Percentiles rank a stretch among this genome's conserved stretches.
Evolutionary conservation across 1,284 basidiomycete species (phyloP).

Genomic region (Sanguinoderma infundibulare): DNA sequence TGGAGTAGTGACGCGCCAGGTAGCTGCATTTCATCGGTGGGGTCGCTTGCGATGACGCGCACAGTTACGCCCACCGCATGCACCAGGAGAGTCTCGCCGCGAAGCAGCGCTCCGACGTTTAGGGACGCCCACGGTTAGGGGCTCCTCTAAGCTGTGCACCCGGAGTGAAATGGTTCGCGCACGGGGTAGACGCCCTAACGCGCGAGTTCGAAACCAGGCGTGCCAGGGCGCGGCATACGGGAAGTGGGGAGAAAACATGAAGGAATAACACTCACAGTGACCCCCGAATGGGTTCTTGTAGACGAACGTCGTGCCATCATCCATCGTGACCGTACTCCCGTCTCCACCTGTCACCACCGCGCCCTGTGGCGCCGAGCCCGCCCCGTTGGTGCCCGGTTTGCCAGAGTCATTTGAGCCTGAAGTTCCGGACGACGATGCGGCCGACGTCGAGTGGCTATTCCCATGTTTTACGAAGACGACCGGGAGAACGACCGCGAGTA

Average conservation of each 20-base stretch:
- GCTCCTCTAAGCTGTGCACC: too few species aligned
- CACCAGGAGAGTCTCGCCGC: background rate
- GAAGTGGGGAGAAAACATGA: background rate
- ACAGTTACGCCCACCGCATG: background rate
- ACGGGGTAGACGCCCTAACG: background rate
- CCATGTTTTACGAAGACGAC: constrained; percentile 48
- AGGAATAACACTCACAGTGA: constrained; percentile 54
- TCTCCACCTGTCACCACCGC: constrained; percentile 54
- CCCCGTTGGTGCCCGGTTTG: constrained; percentile 17
- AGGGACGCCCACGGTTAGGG: background rate
- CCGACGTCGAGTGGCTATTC: constrained; percentile 23
- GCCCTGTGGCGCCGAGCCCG: constrained; percentile 8
- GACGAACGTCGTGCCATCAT: constrained; percentile 66
- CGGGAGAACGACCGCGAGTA: constrained; percentile 45
- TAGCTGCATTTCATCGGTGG: background rate
- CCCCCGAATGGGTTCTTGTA: constrained; percentile 78
- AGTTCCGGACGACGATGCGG: constrained; percentile 12
- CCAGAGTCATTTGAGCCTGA: constrained; percentile 11
- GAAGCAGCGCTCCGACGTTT: background rate
- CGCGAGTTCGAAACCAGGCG: background rate
- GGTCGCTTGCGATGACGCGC: background rate
- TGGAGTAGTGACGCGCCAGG: background rate
- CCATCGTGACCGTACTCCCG: constrained; percentile 63
- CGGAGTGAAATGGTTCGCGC: background rate
- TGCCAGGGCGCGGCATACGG: background rate